Conservation (phyloP, 257 asterid genomes). For the Petunia secreta region DNA sequence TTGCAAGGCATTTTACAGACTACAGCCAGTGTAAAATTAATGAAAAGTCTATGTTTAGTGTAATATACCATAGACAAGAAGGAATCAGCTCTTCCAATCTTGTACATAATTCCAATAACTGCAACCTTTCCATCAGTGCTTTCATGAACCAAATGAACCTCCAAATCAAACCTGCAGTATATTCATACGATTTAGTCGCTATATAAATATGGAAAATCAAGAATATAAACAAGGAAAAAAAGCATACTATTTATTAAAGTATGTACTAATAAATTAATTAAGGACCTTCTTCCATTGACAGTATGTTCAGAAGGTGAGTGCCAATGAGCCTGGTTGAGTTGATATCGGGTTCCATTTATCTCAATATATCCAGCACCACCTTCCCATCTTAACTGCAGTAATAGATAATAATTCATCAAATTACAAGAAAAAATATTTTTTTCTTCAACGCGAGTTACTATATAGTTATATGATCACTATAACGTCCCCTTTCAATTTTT, state of each 20-base stretch:
- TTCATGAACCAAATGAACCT: slow-evolving; percentile 72
- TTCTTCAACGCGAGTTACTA: neutral
- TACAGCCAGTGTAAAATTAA: neutral
- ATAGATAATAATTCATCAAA: neutral
- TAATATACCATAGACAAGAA: slow-evolving; percentile 59
- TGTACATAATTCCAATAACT: slow-evolving; percentile 67
- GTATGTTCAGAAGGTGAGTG: slow-evolving; percentile 88
- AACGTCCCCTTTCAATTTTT: neutral
- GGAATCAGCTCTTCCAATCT: slow-evolving; percentile 60
- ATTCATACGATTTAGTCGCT: neutral
- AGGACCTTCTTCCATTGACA: slow-evolving; percentile 61
- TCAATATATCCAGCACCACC: slow-evolving; percentile 55
- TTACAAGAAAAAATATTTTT: neutral
- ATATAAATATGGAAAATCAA: neutral
- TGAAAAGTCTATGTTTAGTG: neutral
- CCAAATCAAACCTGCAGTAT: slow-evolving; percentile 58
- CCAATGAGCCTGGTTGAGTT: slow-evolving; percentile 73
- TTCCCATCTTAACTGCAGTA: slow-evolving; percentile 62
- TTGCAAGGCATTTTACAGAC: no score
- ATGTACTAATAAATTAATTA: neutral
- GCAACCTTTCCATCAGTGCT: slow-evolving; percentile 54
- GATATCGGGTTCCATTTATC: slow-evolving; percentile 56
- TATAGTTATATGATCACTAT: no score
- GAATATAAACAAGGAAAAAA: neutral
- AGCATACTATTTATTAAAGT: neutral